These are phyloP conservation scores for Cucumis melo DNA, from an alignment of 306 rosid genomes.

Conservation along the genomic window DNA sequence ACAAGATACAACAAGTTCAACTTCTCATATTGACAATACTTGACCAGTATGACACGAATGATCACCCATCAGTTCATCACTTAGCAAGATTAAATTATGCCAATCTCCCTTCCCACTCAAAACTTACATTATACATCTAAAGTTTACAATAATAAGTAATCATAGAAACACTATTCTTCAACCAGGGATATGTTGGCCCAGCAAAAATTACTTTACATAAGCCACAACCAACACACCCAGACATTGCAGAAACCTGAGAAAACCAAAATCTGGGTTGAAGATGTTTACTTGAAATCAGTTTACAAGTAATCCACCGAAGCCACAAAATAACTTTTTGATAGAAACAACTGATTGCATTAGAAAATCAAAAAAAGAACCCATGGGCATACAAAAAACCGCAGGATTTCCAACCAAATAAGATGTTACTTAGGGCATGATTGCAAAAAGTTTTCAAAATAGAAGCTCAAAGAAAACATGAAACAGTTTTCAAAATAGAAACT, in stretches of 20 bases:
- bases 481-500: too few species aligned
- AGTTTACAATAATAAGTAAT: not conserved
- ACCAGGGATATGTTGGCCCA: not conserved
- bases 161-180: not conserved
- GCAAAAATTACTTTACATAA: not conserved
- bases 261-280: not conserved
- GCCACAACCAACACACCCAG: not conserved
- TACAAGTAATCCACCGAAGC: not conserved
- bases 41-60: not conserved
- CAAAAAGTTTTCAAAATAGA: too few species aligned
- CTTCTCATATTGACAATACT: not conserved
- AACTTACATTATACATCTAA: not conserved
- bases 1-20: conserved; percentile 8
- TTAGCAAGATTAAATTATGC: not conserved
- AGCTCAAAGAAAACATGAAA: too few species aligned
- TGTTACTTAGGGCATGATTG: too few species aligned
- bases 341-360: too few species aligned
- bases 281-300: not conserved
- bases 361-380: too few species aligned
- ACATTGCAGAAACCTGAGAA: not conserved
- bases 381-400: too few species aligned
- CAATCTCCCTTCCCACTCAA: not conserved
- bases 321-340: not conserved
- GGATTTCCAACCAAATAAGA: too few species aligned
- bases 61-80: not conserved